Base-by-base conservation (phyloP, 2,329 filamentous ascomycete genomes). In the Hortaea werneckii region DNA sequence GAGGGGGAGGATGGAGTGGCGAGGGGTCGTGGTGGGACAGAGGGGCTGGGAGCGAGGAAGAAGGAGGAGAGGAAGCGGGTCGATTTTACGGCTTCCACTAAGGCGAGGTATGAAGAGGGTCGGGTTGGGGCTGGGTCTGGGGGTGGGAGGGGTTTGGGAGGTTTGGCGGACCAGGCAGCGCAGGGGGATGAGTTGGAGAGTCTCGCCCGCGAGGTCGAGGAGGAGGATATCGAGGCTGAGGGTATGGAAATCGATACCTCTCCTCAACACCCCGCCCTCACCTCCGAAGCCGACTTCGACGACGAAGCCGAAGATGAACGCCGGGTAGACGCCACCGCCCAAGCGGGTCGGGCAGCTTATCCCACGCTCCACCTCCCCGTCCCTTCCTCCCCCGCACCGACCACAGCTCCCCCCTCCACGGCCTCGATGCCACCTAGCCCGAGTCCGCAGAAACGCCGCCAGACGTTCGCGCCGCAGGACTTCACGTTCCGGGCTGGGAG, bases 41-140 rank as follows among this genome's bases (percentile, higher is more conserved):
- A 35, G n/a, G 32, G 9, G 9, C 9, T 2, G 32, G 29, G 40
- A 10, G 9, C 9, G 13, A 10, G 20, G 9, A 20, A 20, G 10
- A 6, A 20, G 10, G 10, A 10, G 7, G 20, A 20, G 13, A 2
- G 20, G 10, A 94, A 94, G 69, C 82, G 78, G 46, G 86, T 94
- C 32, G 81, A 85, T 42, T 95, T 94, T 58, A 87, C 84, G 0
- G 82, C 82, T 1, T 65, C 32, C 76, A 85, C 53, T 53, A 68
- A 61, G 56, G 63, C 48, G 47, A 58, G 58, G 7, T 54, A 62
- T 12, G 20, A 20, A 4, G 20, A 20, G 20, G 20, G 20, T 2
- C 2, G 20, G 20, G 20, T 20, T 2, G 20, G 20, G 20, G 2
- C n/a, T n/a, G n/a, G n/a, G n/a, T n/a, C n/a, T 20, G 20, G 20